These are phyloP conservation scores for Huntiella decipiens DNA, from an alignment of 2,329 filamentous ascomycete species.

Conservation along the genomic window DNA sequence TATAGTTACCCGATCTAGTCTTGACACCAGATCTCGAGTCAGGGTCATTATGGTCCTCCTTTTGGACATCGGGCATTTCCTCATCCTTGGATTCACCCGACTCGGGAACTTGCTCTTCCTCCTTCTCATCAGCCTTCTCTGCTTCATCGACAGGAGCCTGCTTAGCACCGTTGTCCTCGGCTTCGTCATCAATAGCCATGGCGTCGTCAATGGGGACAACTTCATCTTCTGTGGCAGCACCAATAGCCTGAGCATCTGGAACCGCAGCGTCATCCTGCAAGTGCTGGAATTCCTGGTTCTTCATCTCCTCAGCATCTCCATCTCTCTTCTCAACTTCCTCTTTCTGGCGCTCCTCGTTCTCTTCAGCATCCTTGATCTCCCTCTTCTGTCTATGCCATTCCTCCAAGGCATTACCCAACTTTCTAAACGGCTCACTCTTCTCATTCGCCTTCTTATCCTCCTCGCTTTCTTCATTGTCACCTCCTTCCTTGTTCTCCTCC, in stretches of 20 bases:
- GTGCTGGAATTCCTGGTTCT: conserved; percentile 79
- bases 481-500: conserved; percentile 25
- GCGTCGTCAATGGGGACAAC: conserved; percentile 69
- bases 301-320: conserved; percentile 35
- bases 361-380: conserved; percentile 45
- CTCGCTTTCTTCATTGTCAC: conserved; percentile 24
- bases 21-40: conserved; percentile 41
- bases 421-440: conserved; percentile 62
- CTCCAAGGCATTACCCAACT: conserved; percentile 81
- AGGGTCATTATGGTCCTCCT: conserved; percentile 18
- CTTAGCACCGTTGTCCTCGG: conserved; percentile 28
- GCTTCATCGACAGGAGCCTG: conserved; percentile 25
- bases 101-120: conserved; percentile 21
- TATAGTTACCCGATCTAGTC: conserved; percentile 38
- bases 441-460: conserved; percentile 27
- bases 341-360: conserved; percentile 26
- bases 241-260: conserved; percentile 80
- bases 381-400: conserved; percentile 78
- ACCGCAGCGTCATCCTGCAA: conserved; percentile 64
- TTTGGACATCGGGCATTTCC: conserved; percentile 5
- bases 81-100: conserved; percentile 20
- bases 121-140: conserved; percentile 17
- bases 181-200: conserved; percentile 64
- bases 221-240: conserved; percentile 73
- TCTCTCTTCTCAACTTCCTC: conserved; percentile 27